Conservation (phyloP, 2,329 filamentous ascomycete genomes). For the Bisporella sp. region DNA sequence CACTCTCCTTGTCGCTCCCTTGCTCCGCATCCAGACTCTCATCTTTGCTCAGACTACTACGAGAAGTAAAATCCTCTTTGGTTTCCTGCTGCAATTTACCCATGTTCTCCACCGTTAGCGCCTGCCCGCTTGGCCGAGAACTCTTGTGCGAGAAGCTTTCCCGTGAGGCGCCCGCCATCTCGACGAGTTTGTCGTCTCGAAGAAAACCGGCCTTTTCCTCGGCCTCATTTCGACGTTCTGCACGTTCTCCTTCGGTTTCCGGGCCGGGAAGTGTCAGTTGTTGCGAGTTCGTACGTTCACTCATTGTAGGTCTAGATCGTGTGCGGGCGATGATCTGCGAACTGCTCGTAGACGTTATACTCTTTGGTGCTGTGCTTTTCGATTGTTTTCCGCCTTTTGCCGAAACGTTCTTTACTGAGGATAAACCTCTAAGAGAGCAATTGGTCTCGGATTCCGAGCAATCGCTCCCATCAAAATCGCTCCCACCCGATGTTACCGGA, state of each 20-base stretch:
- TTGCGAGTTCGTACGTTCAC: constrained; percentile 16
- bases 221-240: constrained; percentile 37
- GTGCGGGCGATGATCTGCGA: background rate
- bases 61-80: background rate
- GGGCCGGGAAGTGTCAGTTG: constrained; percentile 19
- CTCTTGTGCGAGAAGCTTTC: constrained; percentile 23
- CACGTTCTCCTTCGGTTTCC: constrained; percentile 36
- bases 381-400: background rate
- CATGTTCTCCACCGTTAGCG: constrained; percentile 47
- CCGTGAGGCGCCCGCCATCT: constrained; percentile 11
- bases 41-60: background rate
- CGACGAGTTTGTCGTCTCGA: constrained; percentile 46
- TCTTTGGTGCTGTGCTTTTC: constrained; percentile 7
- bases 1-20: constrained; percentile 1
- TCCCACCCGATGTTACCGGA: constrained; percentile 1
- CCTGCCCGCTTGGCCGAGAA: constrained; percentile 28
- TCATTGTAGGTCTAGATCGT: constrained; percentile 10
- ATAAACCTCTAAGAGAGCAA: constrained; percentile 9
- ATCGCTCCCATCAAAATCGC: constrained; percentile 14
- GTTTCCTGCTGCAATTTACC: constrained; percentile 36
- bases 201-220: constrained; percentile 48
- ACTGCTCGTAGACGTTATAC: constrained; percentile 11
- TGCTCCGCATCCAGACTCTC: constrained; percentile 1
- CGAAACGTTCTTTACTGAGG: background rate
- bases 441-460: constrained; percentile 21